These are phyloP conservation scores for Gynochthodes officinalis DNA, from an alignment of 257 asterid genomes.

Conservation along the genomic window DNA sequence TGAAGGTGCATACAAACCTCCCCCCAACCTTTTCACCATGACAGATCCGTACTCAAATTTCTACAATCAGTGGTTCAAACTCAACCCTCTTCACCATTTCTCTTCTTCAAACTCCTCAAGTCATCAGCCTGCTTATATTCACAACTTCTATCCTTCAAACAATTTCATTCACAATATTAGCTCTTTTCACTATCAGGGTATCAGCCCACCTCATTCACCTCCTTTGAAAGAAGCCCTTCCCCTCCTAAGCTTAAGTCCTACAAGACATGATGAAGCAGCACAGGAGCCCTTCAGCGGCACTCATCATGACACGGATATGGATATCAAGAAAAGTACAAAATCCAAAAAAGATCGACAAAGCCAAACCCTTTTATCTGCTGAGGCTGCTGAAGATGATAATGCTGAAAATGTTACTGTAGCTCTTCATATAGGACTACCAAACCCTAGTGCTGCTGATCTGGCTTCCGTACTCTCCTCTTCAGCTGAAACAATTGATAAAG, in stretches of 20 bases:
- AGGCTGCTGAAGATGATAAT: slow-evolving; percentile 3
- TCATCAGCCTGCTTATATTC: slow-evolving; percentile 6
- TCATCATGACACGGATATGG: slow-evolving; percentile 26
- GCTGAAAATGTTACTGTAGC: slow-evolving; percentile 60
- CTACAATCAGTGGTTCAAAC: slow-evolving; percentile 24
- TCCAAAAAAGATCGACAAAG: slow-evolving; percentile 7
- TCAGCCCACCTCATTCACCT: slow-evolving; percentile 25
- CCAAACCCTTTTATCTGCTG: slow-evolving; percentile 12
- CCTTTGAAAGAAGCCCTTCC: slow-evolving; percentile 40
- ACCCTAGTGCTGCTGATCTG: slow-evolving; percentile 88
- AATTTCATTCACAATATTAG: not conserved
- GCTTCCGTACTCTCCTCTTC: slow-evolving; percentile 40
- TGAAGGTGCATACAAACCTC: not conserved
- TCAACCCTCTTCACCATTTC: slow-evolving; percentile 15
- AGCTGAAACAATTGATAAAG: slow-evolving; percentile 16
- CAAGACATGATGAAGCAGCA: slow-evolving; percentile 10
- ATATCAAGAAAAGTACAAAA: slow-evolving; percentile 8
- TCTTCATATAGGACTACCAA: slow-evolving; percentile 83
- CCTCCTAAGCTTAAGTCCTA: slow-evolving; percentile 29
- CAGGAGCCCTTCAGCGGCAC: slow-evolving; percentile 24
- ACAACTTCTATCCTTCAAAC: slow-evolving; percentile 12
- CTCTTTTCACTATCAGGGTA: slow-evolving; percentile 5
- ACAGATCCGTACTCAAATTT: slow-evolving; percentile 28
- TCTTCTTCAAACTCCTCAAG: slow-evolving; percentile 12
- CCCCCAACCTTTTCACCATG: slow-evolving; percentile 17